Evolutionary conservation across 495 filamentous ascomycete species (phyloP).

Genomic region (Amorphotheca resinae): DNA sequence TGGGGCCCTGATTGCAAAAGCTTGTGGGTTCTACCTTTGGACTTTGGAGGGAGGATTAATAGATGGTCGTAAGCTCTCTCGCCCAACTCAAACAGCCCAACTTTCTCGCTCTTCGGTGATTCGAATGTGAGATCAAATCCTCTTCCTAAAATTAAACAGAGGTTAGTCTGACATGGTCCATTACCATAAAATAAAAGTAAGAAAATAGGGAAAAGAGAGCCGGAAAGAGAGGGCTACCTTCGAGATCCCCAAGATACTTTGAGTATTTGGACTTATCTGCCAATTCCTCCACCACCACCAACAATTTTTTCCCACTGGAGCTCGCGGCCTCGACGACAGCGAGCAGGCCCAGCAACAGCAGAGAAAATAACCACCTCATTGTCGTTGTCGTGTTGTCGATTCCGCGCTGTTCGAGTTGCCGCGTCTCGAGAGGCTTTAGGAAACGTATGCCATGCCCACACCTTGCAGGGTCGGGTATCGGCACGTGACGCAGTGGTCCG

Average conservation of each 20-base stretch:
- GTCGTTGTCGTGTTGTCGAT: slow-evolving; percentile 23
- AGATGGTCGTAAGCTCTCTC: slow-evolving; percentile 85
- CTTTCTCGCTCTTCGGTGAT: slow-evolving; percentile 71
- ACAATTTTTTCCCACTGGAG: slow-evolving; percentile 64
- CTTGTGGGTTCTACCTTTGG: slow-evolving; percentile 54
- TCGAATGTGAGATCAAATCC: slow-evolving; percentile 72
- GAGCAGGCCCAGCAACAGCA: slow-evolving; percentile 51
- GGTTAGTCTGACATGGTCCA: slow-evolving; percentile 12
- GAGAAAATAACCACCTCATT: slow-evolving; percentile 68
- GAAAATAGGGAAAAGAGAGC: too few relatives aligned
- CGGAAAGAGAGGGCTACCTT: too few relatives aligned
- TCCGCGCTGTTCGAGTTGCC: slow-evolving; percentile 7
- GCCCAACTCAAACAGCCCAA: slow-evolving; percentile 77
- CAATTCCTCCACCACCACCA: slow-evolving; percentile 78
- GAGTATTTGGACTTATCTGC: slow-evolving; percentile 69
- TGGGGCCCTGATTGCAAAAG: not conserved
- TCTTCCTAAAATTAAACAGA: slow-evolving; percentile 41
- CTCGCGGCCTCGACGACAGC: slow-evolving; percentile 63
- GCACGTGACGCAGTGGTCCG: slow-evolving; percentile 6
- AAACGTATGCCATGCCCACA: slow-evolving; percentile 26
- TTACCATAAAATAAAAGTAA: not conserved
- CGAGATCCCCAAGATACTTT: slow-evolving; percentile 67
- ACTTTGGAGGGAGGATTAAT: slow-evolving; percentile 72
- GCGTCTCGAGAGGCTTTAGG: slow-evolving; percentile 16
- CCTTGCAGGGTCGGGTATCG: too few relatives aligned